Percentiles rank a stretch among this genome's conserved stretches.
phyloP scores from a whole-genome alignment of 805 yeast species.

The Metschnikowia peoriensis region DNA sequence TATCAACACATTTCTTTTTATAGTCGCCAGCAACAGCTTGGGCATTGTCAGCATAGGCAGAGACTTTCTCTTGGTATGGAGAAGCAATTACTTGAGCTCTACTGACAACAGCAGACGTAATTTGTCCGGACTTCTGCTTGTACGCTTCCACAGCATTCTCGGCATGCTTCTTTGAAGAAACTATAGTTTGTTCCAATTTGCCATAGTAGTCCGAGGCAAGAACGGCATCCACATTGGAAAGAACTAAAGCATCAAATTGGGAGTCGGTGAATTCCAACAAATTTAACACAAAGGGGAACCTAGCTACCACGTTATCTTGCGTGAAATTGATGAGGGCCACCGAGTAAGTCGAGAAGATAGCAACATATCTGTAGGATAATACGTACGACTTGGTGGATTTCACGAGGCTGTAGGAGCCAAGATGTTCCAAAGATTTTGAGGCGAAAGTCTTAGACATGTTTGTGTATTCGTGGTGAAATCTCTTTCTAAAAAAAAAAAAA shows the following conservation, averaged over 20 bases:
- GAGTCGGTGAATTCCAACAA: constrained; percentile 23
- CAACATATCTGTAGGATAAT: constrained; percentile 27
- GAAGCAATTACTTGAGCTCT: constrained; percentile 9
- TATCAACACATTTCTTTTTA: constrained; percentile 15
- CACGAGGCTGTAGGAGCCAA: constrained; percentile 32
- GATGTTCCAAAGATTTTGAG: constrained; percentile 34
- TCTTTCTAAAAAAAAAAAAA: neutral
- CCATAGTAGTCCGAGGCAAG: constrained; percentile 13
- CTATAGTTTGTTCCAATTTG: constrained; percentile 8
- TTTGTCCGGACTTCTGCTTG: constrained; percentile 9
- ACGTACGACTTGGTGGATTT: constrained; percentile 21
- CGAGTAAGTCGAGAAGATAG: constrained; percentile 24
- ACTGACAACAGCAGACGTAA: constrained; percentile 6
- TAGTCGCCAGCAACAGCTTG: constrained; percentile 8
- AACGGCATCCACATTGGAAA: constrained; percentile 23
- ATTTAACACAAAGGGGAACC: constrained; percentile 19
- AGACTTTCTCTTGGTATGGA: constrained; percentile 12
- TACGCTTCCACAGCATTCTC: constrained; percentile 7
- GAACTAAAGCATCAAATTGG: constrained; percentile 23
- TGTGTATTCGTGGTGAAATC: neutral
- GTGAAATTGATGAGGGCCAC: constrained; percentile 22
- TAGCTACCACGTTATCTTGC: constrained; percentile 23
- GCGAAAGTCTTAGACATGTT: constrained; percentile 25
- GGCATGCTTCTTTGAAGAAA: constrained; percentile 10
- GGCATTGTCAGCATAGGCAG: constrained; percentile 11